These are phyloP conservation scores for Tephrocybe sp. DNA, from an alignment of 768 basidiomycete species.

Conservation along the genomic window DNA sequence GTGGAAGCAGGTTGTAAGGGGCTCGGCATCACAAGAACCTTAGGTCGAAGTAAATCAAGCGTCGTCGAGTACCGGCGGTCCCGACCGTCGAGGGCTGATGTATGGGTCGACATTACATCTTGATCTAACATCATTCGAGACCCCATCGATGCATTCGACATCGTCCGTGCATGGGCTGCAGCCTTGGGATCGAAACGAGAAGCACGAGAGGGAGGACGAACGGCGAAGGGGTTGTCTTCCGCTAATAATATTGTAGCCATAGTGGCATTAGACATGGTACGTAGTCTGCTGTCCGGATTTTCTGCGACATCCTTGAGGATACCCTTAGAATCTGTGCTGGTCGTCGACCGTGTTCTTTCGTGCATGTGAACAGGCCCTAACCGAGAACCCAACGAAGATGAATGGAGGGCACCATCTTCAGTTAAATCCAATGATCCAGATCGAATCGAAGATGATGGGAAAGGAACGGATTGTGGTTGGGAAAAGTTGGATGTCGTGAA, in stretches of 20 bases:
- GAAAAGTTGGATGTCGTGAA: conserved; percentile 38
- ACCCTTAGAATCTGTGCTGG: conserved; percentile 48
- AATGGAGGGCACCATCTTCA: conserved; percentile 6
- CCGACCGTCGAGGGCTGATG: conserved; percentile 33
- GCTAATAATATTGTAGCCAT: conserved; percentile 38
- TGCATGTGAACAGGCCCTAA: conserved; percentile 25
- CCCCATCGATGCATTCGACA: conserved; percentile 65
- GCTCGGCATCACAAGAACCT: conserved; percentile 93
- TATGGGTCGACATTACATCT: conserved; percentile 42
- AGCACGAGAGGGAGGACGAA: conserved; percentile 61
- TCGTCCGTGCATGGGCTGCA: conserved; percentile 51
- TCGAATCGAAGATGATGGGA: conserved; percentile 55
- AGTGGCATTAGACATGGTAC: conserved; percentile 41
- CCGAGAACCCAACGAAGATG: conserved; percentile 10
- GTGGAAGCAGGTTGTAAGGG: conserved; percentile 59
- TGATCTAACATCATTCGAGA: conserved; percentile 61
- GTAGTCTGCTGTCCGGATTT: conserved; percentile 21
- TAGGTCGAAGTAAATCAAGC: conserved; percentile 79
- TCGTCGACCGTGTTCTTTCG: conserved; percentile 46
- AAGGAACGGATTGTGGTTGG: conserved; percentile 49
- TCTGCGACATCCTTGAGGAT: conserved; percentile 35
- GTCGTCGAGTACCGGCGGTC: conserved; percentile 71
- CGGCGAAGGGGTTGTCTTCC: conserved; percentile 65
- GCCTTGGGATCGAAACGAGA: conserved; percentile 84
- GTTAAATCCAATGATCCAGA: conserved; percentile 38